Conservation (phyloP, 805 yeast genomes). For the Candida argentea region DNA sequence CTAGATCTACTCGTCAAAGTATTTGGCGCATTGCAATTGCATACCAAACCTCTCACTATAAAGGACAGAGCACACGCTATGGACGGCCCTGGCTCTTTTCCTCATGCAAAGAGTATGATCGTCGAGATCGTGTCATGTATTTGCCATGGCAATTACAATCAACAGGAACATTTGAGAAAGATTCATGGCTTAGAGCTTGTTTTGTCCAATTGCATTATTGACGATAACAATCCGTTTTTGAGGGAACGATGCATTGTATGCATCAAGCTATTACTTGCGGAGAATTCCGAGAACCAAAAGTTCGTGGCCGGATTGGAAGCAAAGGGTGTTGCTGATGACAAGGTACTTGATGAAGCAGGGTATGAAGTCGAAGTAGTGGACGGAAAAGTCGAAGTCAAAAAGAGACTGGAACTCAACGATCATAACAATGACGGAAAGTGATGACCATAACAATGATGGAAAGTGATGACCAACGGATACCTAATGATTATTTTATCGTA, state of each 20-base stretch:
- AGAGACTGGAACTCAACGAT: conserved; percentile 7
- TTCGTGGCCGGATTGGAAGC: conserved; percentile 77
- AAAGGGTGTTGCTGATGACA: conserved; percentile 45
- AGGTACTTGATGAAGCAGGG: conserved; percentile 57
- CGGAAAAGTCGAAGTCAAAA: conserved; percentile 56
- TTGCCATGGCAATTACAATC: conserved; percentile 36
- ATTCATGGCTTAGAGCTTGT: conserved; percentile 61
- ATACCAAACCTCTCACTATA: conserved; percentile 13
- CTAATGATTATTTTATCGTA: too few relatives aligned
- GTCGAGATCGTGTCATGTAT: conserved; percentile 59
- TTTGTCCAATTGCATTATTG: conserved; percentile 75
- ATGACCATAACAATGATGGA: too few relatives aligned
- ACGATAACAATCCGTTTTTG: conserved; percentile 79
- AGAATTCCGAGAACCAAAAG: conserved; percentile 61
- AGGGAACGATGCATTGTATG: conserved; percentile 81
- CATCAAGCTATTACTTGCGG: conserved; percentile 53
- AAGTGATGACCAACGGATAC: too few relatives aligned
- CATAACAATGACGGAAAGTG: too few relatives aligned
- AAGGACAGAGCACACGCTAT: conserved; percentile 5
- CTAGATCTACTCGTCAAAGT: conserved; percentile 24
- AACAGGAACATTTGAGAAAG: conserved; percentile 61
- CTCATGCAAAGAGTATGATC: conserved; percentile 54
- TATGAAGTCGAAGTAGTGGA: conserved; percentile 62
- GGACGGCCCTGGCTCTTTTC: conserved; percentile 15
- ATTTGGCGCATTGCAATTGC: conserved; percentile 30